Evolutionary conservation across 2,329 filamentous ascomycete genomes (phyloP).

Genomic region (Amesomyces nigricolor): DNA sequence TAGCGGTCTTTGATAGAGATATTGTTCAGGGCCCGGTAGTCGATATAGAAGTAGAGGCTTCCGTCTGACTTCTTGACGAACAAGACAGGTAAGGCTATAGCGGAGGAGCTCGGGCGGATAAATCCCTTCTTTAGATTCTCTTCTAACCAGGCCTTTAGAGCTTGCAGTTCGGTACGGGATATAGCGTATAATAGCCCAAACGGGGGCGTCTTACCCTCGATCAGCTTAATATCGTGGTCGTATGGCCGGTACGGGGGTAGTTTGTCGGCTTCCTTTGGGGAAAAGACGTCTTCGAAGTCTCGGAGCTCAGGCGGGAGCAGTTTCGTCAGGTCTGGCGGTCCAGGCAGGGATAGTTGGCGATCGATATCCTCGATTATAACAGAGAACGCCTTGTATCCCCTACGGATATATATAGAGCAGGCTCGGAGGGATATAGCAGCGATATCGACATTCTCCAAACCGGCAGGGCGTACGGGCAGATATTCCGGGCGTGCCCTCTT

Average conservation of each 20-base stretch:
- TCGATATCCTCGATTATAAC: too few relatives aligned
- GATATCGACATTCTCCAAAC: too few relatives aligned
- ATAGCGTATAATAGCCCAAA: background rate
- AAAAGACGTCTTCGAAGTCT: background rate
- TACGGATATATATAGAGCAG: too few relatives aligned
- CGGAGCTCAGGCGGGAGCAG: too few relatives aligned
- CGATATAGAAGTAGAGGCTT: background rate
- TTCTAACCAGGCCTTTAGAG: background rate
- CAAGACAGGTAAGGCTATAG: background rate
- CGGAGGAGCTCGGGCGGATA: too few relatives aligned
- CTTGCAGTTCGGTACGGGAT: background rate
- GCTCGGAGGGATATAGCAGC: too few relatives aligned
- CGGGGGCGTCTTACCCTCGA: background rate
- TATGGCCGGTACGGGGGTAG: background rate
- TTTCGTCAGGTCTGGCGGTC: too few relatives aligned
- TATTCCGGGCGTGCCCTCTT: too few relatives aligned
- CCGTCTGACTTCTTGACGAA: background rate
- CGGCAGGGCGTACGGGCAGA: too few relatives aligned
- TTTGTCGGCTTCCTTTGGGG: background rate
- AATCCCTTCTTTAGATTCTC: background rate
- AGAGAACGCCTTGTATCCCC: too few relatives aligned
- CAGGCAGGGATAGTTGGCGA: too few relatives aligned
- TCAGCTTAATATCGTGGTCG: background rate
- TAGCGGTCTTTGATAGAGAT: background rate
- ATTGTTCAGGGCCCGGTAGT: background rate